These are phyloP conservation scores for Firmiana major DNA, from an alignment of 345 rosid genomes.

Conservation along the genomic window DNA sequence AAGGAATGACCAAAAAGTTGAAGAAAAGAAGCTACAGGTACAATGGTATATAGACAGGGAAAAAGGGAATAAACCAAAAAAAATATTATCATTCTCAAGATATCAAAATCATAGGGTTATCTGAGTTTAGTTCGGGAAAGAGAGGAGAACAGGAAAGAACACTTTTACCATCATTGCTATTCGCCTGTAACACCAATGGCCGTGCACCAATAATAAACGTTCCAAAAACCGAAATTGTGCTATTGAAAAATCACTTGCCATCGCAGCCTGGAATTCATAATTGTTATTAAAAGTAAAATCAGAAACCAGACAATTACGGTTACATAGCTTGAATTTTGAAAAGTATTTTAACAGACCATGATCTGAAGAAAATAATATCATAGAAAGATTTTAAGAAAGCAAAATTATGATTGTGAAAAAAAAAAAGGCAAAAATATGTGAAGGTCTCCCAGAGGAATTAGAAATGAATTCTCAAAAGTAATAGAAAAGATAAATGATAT, in stretches of 20 bases:
- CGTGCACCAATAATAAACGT: conserved; percentile 81
- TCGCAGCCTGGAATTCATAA: conserved; percentile 62
- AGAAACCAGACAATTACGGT: neutral
- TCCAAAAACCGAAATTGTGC: conserved; percentile 83
- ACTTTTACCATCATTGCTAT: conserved; percentile 77
- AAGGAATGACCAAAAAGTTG: neutral
- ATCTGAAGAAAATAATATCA: neutral
- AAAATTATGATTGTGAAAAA: neutral
- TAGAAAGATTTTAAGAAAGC: neutral
- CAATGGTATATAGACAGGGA: neutral
- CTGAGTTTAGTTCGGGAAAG: neutral
- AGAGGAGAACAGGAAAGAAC: neutral
- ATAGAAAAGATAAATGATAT: neutral
- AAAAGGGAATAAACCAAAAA: neutral
- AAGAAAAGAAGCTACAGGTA: neutral
- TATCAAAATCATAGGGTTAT: neutral
- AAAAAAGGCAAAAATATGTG: neutral
- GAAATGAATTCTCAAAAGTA: neutral
- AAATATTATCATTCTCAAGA: neutral
- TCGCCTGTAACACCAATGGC: conserved; percentile 97
- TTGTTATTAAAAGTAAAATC: conserved; percentile 1
- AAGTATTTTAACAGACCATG: neutral
- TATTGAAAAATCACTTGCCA: conserved; percentile 93
- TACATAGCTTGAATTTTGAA: neutral
- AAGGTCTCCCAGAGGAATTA: neutral